Base-by-base conservation (phyloP, 164 flowering plant species). In the Vitis cinerea region DNA sequence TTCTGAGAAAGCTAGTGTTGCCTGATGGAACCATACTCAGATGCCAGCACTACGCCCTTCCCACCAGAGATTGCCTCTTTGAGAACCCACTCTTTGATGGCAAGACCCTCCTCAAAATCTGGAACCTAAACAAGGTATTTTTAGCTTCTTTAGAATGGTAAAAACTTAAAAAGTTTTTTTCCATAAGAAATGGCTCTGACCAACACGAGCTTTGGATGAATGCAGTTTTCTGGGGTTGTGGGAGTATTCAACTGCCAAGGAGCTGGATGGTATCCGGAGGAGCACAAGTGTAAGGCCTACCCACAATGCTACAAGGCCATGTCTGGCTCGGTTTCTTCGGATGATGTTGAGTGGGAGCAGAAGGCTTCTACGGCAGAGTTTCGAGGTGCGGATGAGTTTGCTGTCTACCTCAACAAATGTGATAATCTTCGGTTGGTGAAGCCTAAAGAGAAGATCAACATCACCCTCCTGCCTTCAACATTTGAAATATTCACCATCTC, bases 241-340 rank as follows among this genome's bases (percentile, higher is more conserved):
- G 96, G 96, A 59, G 94, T 93, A 30, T 93, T 91, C 79, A 93
- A 93, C 81, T 90, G 97, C 77, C 98, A 93, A 83, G 97, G 98
- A 63, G 97, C 90, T 3, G 94, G 97, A 0, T 91, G 97, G 97
- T 88, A 90, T 74, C 78, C 86, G 0, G 79, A 84, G 75, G 90
- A 87, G 72, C 70, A 62, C 44, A 87, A 86, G 77, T 86, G 90
- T 78, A 87, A 73, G 69, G 93, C 97, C 65, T 75, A 83, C 69
- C 48, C 93, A 4, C 73, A 87, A n/a, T 90, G 90, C 80, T 93
- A 90, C 84, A 87, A 87, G 75, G 84, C 92, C 19, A 64, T 87
- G 65, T 59, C 78, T 8, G 86, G 85, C 2, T 59, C 83, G 1
- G 81, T 87, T n/a, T 89, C 82, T 53, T 82, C 84, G 19, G 75